These are phyloP conservation scores for Fragilaria crotonensis DNA, from an alignment of 108 stramenopile genomes.

Conservation along the genomic window DNA sequence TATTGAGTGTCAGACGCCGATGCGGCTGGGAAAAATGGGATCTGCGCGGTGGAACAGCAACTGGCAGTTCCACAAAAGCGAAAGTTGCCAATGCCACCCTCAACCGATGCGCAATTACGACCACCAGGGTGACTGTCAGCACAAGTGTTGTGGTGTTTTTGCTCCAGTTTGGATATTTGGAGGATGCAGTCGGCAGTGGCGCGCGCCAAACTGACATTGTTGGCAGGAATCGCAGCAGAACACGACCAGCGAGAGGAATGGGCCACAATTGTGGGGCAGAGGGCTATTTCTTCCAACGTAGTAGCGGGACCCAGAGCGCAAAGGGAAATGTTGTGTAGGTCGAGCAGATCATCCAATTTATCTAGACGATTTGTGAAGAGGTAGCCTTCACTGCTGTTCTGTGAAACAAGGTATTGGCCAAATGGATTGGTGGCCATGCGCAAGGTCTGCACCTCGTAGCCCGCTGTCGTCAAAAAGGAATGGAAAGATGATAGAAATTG, in stretches of 20 bases:
- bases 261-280: slow-evolving; percentile 38
- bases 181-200: slow-evolving; percentile 47
- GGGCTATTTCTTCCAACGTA: slow-evolving; percentile 18
- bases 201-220: slow-evolving; percentile 28
- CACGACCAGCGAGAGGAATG: slow-evolving; percentile 49
- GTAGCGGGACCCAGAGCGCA: slow-evolving; percentile 67
- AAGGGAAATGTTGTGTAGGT: slow-evolving; percentile 42
- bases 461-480: slow-evolving; percentile 8
- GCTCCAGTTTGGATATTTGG: slow-evolving; percentile 36
- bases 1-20: slow-evolving; percentile 16
- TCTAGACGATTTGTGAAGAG: slow-evolving; percentile 17
- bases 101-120: slow-evolving; percentile 6
- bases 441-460: slow-evolving; percentile 71
- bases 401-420: slow-evolving; percentile 55
- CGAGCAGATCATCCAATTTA: slow-evolving; percentile 29
- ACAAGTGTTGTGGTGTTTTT: no score
- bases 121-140: no score
- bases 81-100: slow-evolving; percentile 70
- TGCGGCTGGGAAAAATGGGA: slow-evolving; percentile 83
- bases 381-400: neutral
- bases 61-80: slow-evolving; percentile 58
- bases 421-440: slow-evolving; percentile 87
- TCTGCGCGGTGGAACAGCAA: slow-evolving; percentile 22
- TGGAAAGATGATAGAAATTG: neutral
- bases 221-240: slow-evolving; percentile 36